Conservation (phyloP, 352 stramenopile genomes). For the Phytophthora meadii region DNA sequence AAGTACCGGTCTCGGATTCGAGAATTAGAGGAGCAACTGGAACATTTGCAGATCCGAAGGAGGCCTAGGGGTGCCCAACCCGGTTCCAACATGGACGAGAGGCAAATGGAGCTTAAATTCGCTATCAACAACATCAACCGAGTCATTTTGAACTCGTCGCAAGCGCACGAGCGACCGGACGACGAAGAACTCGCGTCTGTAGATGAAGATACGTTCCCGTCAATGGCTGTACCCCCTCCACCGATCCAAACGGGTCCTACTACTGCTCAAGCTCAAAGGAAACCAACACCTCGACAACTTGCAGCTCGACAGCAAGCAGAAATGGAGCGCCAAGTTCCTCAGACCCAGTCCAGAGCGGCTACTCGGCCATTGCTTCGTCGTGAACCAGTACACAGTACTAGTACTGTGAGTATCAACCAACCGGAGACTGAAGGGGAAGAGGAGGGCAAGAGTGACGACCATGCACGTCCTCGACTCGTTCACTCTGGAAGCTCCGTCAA, state of each 20-base stretch:
- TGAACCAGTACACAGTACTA: slow-evolving; percentile 40
- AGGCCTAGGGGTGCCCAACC: slow-evolving; percentile 22
- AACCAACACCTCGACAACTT: slow-evolving; percentile 24
- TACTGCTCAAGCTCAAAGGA: slow-evolving; percentile 11
- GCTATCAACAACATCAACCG: slow-evolving; percentile 85
- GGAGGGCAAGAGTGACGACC: slow-evolving; percentile 37
- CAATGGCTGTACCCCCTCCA: slow-evolving; percentile 10
- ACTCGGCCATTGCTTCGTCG: slow-evolving; percentile 28
- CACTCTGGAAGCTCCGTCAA: slow-evolving; percentile 39
- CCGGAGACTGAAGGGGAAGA: slow-evolving; percentile 29
- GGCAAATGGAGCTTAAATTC: slow-evolving; percentile 78
- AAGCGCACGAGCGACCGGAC: slow-evolving; percentile 34
- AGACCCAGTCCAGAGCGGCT: slow-evolving; percentile 25
- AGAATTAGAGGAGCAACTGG: slow-evolving; percentile 71
- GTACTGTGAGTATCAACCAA: slow-evolving; percentile 30
- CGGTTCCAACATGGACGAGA: slow-evolving; percentile 47
- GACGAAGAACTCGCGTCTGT: slow-evolving; percentile 39
- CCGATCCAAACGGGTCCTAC: slow-evolving; percentile 10
- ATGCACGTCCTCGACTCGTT: slow-evolving; percentile 36
- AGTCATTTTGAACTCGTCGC: slow-evolving; percentile 78
- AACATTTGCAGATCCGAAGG: slow-evolving; percentile 60
- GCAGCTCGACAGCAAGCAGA: slow-evolving; percentile 26
- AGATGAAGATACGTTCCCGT: slow-evolving; percentile 39
- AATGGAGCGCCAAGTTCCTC: slow-evolving; percentile 14
- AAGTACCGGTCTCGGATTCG: slow-evolving; percentile 76